Percentiles rank a stretch among this genome's conserved stretches.
Evolutionary conservation across 1,284 basidiomycete species (phyloP).

Genomic region (Macrocystidia cucumis): DNA sequence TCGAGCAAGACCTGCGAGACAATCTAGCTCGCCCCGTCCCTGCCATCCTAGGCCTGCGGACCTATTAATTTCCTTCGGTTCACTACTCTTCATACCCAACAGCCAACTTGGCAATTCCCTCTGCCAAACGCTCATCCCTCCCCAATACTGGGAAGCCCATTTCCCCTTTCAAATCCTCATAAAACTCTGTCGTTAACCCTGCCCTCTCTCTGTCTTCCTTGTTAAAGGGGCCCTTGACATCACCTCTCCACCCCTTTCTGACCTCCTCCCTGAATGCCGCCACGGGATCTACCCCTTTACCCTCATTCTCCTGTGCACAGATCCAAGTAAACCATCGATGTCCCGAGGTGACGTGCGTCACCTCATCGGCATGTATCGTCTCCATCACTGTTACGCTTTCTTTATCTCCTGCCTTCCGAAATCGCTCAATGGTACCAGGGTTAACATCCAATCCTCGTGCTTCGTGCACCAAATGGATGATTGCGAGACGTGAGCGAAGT

Average conservation of each 20-base stretch:
- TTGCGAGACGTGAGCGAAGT: conserved; percentile 71
- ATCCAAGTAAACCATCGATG: conserved; percentile 84
- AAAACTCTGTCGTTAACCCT: conserved; percentile 65
- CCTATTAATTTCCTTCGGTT: too few relatives aligned
- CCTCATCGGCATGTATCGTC: conserved; percentile 80
- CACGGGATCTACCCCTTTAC: conserved; percentile 52
- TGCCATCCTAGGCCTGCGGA: too few relatives aligned
- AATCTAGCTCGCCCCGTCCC: too few relatives aligned
- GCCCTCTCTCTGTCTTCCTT: conserved; percentile 68
- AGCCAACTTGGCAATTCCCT: too few relatives aligned
- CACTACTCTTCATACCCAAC: too few relatives aligned
- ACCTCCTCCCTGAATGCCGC: conserved; percentile 73
- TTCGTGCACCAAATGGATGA: conserved; percentile 89
- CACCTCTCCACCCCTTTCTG: conserved; percentile 66
- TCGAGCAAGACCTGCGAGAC: too few relatives aligned
- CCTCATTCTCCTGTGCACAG: conserved; percentile 57
- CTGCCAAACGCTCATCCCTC: too few relatives aligned
- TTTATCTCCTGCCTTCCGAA: conserved; percentile 61
- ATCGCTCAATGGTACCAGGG: conserved; percentile 76
- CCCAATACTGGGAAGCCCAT: too few relatives aligned
- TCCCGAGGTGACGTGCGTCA: conserved; percentile 78
- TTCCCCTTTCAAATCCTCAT: conserved; percentile 66
- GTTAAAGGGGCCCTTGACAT: conserved; percentile 85
- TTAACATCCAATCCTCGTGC: conserved; percentile 85
- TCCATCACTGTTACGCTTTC: conserved; percentile 70